Evolutionary conservation across 257 asterid species (phyloP).

Genomic region (Perilla frutescens): DNA sequence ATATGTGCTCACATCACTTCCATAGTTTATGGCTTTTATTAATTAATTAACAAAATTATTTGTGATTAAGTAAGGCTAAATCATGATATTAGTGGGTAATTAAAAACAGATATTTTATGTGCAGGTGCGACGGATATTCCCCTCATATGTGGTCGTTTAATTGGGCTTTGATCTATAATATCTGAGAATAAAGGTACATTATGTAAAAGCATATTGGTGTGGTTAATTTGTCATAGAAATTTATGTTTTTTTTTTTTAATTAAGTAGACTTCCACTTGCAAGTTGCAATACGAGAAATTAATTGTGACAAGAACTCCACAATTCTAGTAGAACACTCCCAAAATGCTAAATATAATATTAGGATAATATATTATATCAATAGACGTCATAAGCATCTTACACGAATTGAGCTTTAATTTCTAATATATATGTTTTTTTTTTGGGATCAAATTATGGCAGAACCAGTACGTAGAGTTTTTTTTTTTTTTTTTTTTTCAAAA

Average conservation of each 20-base stretch:
- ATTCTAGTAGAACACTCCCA: no score
- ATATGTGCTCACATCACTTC: slow-evolving; percentile 31
- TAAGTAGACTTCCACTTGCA: background rate
- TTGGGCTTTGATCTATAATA: slow-evolving; percentile 23
- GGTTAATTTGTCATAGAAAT: background rate
- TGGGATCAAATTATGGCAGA: no score
- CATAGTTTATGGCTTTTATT: slow-evolving; percentile 36
- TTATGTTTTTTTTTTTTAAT: no score
- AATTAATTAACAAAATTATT: background rate
- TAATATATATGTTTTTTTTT: no score
- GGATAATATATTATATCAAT: no score
- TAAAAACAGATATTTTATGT: slow-evolving; percentile 22
- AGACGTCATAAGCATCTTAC: no score
- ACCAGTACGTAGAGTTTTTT: no score
- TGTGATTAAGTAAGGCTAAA: slow-evolving; percentile 4
- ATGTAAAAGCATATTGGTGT: background rate
- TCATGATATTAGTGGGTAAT: slow-evolving; percentile 41
- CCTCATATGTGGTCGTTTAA: slow-evolving; percentile 33
- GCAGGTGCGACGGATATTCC: slow-evolving; percentile 51
- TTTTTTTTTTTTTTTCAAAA: no score
- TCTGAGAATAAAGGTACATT: background rate
- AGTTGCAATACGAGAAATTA: no score
- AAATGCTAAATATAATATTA: no score
- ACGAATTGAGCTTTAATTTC: no score
- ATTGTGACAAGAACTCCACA: background rate